These are phyloP conservation scores for Populus simonii DNA, from an alignment of 345 rosid species.

Conservation along the genomic window DNA sequence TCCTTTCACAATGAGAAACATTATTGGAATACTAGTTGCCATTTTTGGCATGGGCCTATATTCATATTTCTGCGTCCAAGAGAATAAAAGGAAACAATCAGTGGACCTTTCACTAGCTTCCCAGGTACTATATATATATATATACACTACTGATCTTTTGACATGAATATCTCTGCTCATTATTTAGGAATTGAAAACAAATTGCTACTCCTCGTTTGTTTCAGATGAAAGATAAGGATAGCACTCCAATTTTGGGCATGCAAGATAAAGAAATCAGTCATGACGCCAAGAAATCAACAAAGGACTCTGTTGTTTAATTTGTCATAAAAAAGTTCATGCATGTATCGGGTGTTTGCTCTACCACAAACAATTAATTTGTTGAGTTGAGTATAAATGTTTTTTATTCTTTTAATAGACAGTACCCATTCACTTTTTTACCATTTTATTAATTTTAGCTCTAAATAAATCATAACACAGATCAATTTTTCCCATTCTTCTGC, in stretches of 20 bases:
- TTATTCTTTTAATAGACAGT: slow-evolving; percentile 29
- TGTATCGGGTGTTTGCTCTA: slow-evolving; percentile 3
- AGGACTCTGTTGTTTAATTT: slow-evolving; percentile 60
- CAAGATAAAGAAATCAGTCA: slow-evolving; percentile 61
- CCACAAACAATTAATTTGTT: neutral
- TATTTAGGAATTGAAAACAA: neutral
- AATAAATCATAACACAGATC: neutral
- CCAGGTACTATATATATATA: slow-evolving; percentile 26
- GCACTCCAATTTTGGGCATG: slow-evolving; percentile 51
- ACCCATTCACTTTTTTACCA: neutral
- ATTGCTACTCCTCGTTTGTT: neutral
- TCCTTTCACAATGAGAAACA: slow-evolving; percentile 83
- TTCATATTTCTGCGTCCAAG: slow-evolving; percentile 82
- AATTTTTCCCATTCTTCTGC: no score
- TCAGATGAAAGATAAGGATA: slow-evolving; percentile 81
- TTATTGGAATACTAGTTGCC: slow-evolving; percentile 77
- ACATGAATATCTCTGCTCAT: neutral
- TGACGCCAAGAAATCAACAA: slow-evolving; percentile 65
- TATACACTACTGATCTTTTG: neutral
- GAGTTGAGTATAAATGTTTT: slow-evolving; percentile 20
- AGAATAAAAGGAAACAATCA: slow-evolving; percentile 71
- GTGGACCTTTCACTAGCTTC: slow-evolving; percentile 46
- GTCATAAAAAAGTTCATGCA: neutral
- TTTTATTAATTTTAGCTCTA: neutral
- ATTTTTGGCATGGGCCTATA: slow-evolving; percentile 88